Evolutionary conservation across 768 basidiomycete genomes (phyloP), one percentile per base, ranked within the genome.

Genomic region (Rhodotorula babjevae): DNA sequence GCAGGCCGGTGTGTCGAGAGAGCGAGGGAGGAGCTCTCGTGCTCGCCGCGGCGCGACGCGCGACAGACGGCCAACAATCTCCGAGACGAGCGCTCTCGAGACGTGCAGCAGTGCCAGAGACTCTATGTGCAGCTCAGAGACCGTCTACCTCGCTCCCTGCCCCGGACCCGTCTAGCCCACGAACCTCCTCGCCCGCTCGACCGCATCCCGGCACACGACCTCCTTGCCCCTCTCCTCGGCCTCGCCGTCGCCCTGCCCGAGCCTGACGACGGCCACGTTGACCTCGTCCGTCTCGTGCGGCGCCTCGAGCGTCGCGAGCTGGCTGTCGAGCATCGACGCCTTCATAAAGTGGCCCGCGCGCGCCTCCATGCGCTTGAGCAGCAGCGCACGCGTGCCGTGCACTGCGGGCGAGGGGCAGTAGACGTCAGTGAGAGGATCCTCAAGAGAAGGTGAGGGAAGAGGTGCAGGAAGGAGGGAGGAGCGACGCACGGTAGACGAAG

Each of bases 321-420:
- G 92, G 73, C 89, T 88, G 63, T 88, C 88, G 76, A 94, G 82
- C 92, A 93, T 92, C 8, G 77, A 79, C 31, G 86, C 86, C 81
- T 91, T 92, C 88, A 93, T 90, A 75, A 89, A 94, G 80, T 94
- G 92, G 0, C 87, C 88, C 55, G 84, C 76, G 49, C 92, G 83
- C 52, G 83, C 82, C 81, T 56, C 2, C 86, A 93, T 89, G 49
- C 92, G 83, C 57, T 87, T 86, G 79, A 84, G 65, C 68, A 93
- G 78, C 62, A 87, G 77, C 40, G 85, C 83, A 56, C 83, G 80
- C 29, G 83, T 78, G 18, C 90, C 91, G 47, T 88, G 82, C 73
- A 92, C 86, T 73, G 61, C 42, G n/a, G 3, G 42, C 27, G 31
- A 5, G 25, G 12, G 16, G 19, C 23, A 36, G 1, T 19, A 2